Base-by-base conservation (phyloP, 257 asterid species). In the Nyctanthes arbortristis region DNA sequence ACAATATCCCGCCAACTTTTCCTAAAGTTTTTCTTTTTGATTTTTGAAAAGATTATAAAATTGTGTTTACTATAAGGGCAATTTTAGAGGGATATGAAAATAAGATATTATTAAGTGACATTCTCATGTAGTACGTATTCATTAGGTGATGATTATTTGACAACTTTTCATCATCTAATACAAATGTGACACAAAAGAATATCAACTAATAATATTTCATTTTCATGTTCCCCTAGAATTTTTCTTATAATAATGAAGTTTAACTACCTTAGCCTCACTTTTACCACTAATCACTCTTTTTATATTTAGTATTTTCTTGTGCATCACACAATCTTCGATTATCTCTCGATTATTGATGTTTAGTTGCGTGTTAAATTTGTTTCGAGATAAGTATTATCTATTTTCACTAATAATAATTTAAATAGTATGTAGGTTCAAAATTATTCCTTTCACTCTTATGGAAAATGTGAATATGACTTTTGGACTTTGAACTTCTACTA, bases 211-310 rank as follows among this genome's bases (percentile, higher is more conserved):
- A n/a, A n/a, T n/a, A n/a, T n/a, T n/a, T n/a, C n/a, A n/a, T n/a
- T n/a, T n/a, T n/a, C n/a, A n/a, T n/a, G n/a, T n/a, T n/a, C n/a
- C n/a, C n/a, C n/a, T n/a, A n/a, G n/a, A n/a, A n/a, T n/a, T n/a
- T n/a, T n/a, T n/a, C n/a, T n/a, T 34, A 6, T 32, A 27, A 16
- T 20, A 18, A 43, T 60, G 64, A 60, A 65, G 28, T 69, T 66
- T 70, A 74, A 73, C 82, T 65, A 73, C 78, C 81, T 73, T 72
- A 68, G 14, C 60, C 69, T 55, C 75, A 67, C 66, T 58, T 80
- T 73, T 67, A 30, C 67, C 72, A 22, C 39, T 45, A 36, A 66
- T 62, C 34, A 45, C 67, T 37, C 65, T 18, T 60, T 25, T 30
- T 49, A 34, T 65, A n/a, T 39, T 63, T 47, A 31, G 31, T 20